Evolutionary conservation across 345 rosid genomes (phyloP), one percentile per base, ranked within the genome.

Genomic region (Psidium guajava): DNA sequence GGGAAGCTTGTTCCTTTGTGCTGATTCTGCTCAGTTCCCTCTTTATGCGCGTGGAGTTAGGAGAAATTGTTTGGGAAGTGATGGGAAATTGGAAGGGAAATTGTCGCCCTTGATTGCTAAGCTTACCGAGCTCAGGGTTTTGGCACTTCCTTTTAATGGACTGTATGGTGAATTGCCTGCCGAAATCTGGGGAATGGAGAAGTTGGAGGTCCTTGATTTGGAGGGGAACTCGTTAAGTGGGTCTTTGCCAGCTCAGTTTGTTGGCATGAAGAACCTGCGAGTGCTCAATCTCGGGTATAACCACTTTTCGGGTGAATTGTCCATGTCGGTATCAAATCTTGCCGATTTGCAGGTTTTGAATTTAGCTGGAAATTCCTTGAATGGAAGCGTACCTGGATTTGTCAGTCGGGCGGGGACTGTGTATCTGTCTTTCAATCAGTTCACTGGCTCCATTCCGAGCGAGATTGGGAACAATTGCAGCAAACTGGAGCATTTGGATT

Each of bases 271-370:
- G 87, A 91, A 83, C 86, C 85, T 96, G 84, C 90, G 92, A 84
- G 95, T 94, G 36, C 89, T 96, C 74, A 96, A 96, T 91, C 91
- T 96, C 28, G 99, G 98, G 88, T 93, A 93, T 86, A 96, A 96
- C 87, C 85, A 84, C 55, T 87, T 96, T 42, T 85, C 85, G 49
- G 99, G 98, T 28, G 94, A 86, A 88, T 91, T 96, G 83, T 93
- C 98, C 4, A 42, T n/a, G 6, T 89, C 93, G 14, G 84, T 95
- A 83, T 86, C 88, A 11, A 54, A 82, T 83, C 91, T 89, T 69
- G 54, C 69, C 2, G 88, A 77, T 56, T 87, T 96, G 88, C 95
- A 94, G 88, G 84, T 92, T 82, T 82, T 96, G 87, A 95, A 93
- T 85, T 91, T 96, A 83, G 96, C 98, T 87, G 96, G 96, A 82